Base-by-base conservation (phyloP, 1,139 yeast species). In the Saccharomyces uvarum region DNA sequence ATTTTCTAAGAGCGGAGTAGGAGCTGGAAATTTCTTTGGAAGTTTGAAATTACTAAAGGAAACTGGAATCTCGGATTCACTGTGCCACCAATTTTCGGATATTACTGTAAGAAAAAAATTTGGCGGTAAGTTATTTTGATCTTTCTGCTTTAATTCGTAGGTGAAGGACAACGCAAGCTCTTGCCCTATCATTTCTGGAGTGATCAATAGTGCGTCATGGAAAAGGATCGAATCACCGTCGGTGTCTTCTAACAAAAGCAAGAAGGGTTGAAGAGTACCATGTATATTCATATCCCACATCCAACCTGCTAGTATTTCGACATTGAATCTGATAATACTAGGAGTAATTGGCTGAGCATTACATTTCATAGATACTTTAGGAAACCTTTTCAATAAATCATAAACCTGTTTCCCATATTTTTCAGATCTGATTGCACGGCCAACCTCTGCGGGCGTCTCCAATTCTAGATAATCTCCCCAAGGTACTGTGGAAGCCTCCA, bases 41-140 rank as follows among this genome's bases (percentile, higher is more conserved):
- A 86, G 59, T 46, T 74, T 75, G 53, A 89, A 63, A 42, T 76
- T 71, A 27, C 77, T 74, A 55, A 93, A 73, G 50, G 82, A 70
- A 1, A 89, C 73, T 0, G 97, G 89, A 1, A 79, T 68, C 56
- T 80, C 79, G 61, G 79, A 76, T 53, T 82, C 88, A 55, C 90
- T 82, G 58, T 88, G 91, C 7, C 90, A 71, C 99, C 99, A 93
- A 57, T 77, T 81, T 56, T 90, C 96, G 57, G 96, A 88, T 2
- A 86, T 73, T 21, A 90, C 68, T 0, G 86, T 77, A 4, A 90
- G 78, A 69, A 86, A 88, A 61, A 86, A 84, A 61, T 83, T 83
- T 1, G 97, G 97, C n/a, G 95, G 91, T 3, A 80, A 56, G 1
- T 86, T 84, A 4, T 80, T 83, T 33, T 65, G 67, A 48, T 61